phyloP scores from a whole-genome alignment of 192 early-diverging fungal species.

The Mortierella hygrophila region DNA sequence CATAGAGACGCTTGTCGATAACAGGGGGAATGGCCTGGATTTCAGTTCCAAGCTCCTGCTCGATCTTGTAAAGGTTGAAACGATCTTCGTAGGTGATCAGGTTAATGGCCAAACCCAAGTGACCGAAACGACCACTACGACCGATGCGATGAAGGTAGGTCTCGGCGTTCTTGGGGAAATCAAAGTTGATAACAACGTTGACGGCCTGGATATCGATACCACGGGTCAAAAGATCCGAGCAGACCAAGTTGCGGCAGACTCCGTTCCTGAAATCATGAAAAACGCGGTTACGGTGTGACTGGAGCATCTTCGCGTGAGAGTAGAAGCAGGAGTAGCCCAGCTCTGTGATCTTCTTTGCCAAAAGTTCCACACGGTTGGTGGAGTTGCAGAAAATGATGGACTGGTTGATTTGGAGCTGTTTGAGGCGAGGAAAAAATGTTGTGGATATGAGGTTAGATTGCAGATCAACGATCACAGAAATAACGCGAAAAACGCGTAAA shows the following conservation, averaged over 20 bases:
- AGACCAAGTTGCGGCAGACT: constrained; percentile 97
- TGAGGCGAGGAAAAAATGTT: neutral
- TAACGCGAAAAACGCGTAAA: neutral
- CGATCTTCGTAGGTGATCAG: constrained; percentile 98
- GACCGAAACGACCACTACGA: constrained; percentile 96
- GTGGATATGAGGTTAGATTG: neutral
- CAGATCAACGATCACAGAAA: neutral
- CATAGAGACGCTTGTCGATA: constrained; percentile 94
- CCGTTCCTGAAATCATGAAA: constrained; percentile 99
- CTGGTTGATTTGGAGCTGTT: constrained; percentile 98
- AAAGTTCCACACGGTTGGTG: constrained; percentile 96
- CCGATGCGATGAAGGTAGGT: constrained; percentile 99
- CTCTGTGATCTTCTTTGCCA: constrained; percentile 99
- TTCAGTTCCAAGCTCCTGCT: constrained; percentile 98
- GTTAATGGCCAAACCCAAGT: constrained; percentile 97
- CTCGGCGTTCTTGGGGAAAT: constrained; percentile 99
- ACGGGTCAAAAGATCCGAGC: constrained; percentile 96
- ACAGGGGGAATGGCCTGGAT: constrained; percentile 98
- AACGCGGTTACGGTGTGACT: constrained; percentile 97
- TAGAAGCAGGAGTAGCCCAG: constrained; percentile 99
- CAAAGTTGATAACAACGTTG: constrained; percentile 99
- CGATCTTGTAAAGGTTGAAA: constrained; percentile 98
- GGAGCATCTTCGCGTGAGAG: constrained; percentile 98
- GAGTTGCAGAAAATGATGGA: constrained; percentile 99
- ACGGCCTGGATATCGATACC: constrained; percentile 99